Conservation (phyloP, 768 basidiomycete genomes). For the Cyathus striatus region DNA sequence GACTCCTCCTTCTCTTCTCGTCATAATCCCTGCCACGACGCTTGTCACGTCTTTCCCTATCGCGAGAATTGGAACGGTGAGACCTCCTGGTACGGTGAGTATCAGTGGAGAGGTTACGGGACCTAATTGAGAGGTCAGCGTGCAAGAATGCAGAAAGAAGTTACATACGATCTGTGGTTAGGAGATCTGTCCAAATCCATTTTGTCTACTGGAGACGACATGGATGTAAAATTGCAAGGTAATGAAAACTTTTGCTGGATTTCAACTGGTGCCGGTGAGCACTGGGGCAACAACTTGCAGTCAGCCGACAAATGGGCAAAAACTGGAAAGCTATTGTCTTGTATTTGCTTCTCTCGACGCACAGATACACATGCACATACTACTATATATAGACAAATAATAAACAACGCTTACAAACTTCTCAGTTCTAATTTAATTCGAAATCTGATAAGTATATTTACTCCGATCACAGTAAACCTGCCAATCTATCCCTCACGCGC, state of each 20-base stretch:
- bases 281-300: too few species aligned
- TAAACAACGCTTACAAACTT: background rate
- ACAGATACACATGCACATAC: background rate
- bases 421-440: background rate
- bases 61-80: constrained; percentile 67
- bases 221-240: constrained; percentile 13
- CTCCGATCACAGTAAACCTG: constrained; percentile 26
- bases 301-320: background rate
- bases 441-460: background rate
- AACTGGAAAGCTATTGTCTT: background rate
- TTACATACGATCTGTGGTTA: constrained; percentile 54
- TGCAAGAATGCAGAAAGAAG: constrained; percentile 2
- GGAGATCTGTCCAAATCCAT: constrained; percentile 66
- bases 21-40: constrained; percentile 49
- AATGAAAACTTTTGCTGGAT: too few species aligned
- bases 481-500: constrained; percentile 46
- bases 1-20: constrained; percentile 58
- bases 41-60: constrained; percentile 51
- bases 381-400: background rate
- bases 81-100: constrained; percentile 70
- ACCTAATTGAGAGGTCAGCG: constrained; percentile 28
- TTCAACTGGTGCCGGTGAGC: too few species aligned
- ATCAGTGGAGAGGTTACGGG: constrained; percentile 73
- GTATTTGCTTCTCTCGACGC: background rate
- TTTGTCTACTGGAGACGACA: constrained; percentile 46